These are phyloP conservation scores for Heliamphora ciliata DNA, from an alignment of 179 eudicot species.

Conservation along the genomic window DNA sequence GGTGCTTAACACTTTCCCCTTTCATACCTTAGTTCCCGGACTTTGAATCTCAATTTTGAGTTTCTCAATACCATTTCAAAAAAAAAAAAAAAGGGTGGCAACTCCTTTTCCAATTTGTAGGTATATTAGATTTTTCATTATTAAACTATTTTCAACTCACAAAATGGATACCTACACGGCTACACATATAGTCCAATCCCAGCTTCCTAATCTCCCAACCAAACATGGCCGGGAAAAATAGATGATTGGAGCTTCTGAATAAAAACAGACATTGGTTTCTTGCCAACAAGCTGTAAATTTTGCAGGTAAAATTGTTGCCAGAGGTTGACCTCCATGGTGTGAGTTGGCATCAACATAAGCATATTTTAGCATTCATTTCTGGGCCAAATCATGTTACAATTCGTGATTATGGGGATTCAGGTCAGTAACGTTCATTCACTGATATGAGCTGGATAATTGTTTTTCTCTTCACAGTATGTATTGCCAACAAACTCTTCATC, in stretches of 20 bases:
- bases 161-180: too few relatives aligned
- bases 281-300: neutral
- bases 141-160: too few relatives aligned
- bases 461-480: neutral
- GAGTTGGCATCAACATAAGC: constrained; percentile 88
- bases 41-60: too few relatives aligned
- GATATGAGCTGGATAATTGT: neutral
- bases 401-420: constrained; percentile 82
- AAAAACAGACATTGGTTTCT: neutral
- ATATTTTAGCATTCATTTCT: constrained; percentile 75
- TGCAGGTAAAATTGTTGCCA: constrained; percentile 67
- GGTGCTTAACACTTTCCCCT: too few relatives aligned
- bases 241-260: neutral
- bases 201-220: too few relatives aligned
- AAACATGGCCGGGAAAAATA: neutral
- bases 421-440: constrained; percentile 26
- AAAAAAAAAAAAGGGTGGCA: too few relatives aligned
- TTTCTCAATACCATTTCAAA: too few relatives aligned
- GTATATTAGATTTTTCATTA: too few relatives aligned
- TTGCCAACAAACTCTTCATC: constrained; percentile 9
- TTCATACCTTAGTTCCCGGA: too few relatives aligned
- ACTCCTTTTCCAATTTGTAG: too few relatives aligned
- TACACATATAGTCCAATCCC: too few relatives aligned
- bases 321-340: constrained; percentile 74
- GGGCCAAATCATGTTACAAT: constrained; percentile 75